Base-by-base conservation (phyloP, 176 grass and related monocot genomes). In the Poa pratensis region DNA sequence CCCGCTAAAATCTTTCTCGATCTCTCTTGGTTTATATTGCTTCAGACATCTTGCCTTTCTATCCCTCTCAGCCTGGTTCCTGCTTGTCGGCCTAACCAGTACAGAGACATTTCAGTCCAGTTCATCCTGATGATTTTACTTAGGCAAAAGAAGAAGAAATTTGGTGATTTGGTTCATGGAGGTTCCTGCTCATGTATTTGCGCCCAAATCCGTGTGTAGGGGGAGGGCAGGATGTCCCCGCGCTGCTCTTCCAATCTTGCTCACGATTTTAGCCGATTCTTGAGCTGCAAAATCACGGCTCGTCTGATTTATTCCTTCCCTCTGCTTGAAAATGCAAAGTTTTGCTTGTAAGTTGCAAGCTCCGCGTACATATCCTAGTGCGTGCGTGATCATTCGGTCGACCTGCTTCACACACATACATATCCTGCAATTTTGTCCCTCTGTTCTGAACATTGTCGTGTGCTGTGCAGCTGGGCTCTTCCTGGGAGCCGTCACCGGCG, bases 401-500 rank as follows among this genome's bases (percentile, higher is more conserved):
- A 79, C 46, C 57, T 62, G 55, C n/a, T 45, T 7, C 9, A 63
- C 0, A 0, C 30, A 32, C 34, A 35, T 35, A 35, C 3, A 37
- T 7, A 50, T 15, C 43, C 24, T 34, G 79, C 63, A 53, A 43
- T n/a, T 9, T 73, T 28, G 22, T 9, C 59, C 73, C 15, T 59
- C 2, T 10, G 42, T 35, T 24, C 42, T 61, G 15, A 68, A 73
- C 6, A 24, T 61, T 78, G 65, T 32, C 37, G 24, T 52, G 0
- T 37, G 24, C n/a, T 40, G 14, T 90, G 80, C 88, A 97, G 94
- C 90, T 34, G 94, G 94, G 0, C 80, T 94, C 34, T 87, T 97
- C 63, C 83, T 97, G 23, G 94, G 94, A 18, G 94, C 94, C 0
- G 92, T 97, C 64, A 97, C 94, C 0, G 94, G 94, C 85, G 94